A percentile compares a stretch with the other conserved stretches of the same genome.
Conservation (phyloP, 1,284 basidiomycete genomes). For the Bondarzewia mesenterica region DNA sequence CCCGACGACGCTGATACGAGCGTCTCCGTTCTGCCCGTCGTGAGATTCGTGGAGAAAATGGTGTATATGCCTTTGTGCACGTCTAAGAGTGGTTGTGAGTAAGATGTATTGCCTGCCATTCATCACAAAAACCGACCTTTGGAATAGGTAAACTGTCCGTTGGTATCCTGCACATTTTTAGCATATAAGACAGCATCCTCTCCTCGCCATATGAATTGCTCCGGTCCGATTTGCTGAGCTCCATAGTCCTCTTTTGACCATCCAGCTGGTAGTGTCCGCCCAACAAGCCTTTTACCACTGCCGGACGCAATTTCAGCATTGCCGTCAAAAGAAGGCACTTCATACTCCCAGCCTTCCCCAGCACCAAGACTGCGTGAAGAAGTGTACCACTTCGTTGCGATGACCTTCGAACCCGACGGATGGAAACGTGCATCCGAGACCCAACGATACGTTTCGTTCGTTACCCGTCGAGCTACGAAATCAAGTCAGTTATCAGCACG, state of each 20-base stretch:
- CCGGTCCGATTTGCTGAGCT: constrained; percentile 63
- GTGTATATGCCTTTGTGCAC: constrained; percentile 64
- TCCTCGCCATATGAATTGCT: constrained; percentile 56
- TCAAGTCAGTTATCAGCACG: neutral
- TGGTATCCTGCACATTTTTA: constrained; percentile 49
- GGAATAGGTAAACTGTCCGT: constrained; percentile 48
- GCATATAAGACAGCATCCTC: constrained; percentile 55
- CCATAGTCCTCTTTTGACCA: constrained; percentile 52
- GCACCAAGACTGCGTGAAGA: constrained; percentile 28
- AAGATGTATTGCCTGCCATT: neutral
- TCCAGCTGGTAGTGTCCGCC: constrained; percentile 47
- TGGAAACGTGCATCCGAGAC: constrained; percentile 64
- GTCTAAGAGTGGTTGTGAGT: too few relatives aligned
- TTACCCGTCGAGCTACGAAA: constrained; percentile 46
- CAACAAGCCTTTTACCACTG: constrained; percentile 46
- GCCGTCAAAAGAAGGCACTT: constrained; percentile 28
- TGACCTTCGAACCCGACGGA: constrained; percentile 48
- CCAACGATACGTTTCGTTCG: constrained; percentile 68
- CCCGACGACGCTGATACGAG: constrained; percentile 53
- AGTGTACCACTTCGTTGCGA: constrained; percentile 71
- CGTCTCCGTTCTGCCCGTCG: constrained; percentile 38
- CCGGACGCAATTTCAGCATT: constrained; percentile 30
- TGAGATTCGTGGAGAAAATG: constrained; percentile 56
- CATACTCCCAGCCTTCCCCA: constrained; percentile 65
- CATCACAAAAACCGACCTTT: constrained; percentile 38